These are phyloP conservation scores for Pyrrhoderma lamaoense DNA, from an alignment of 1,284 basidiomycete species.

Conservation along the genomic window DNA sequence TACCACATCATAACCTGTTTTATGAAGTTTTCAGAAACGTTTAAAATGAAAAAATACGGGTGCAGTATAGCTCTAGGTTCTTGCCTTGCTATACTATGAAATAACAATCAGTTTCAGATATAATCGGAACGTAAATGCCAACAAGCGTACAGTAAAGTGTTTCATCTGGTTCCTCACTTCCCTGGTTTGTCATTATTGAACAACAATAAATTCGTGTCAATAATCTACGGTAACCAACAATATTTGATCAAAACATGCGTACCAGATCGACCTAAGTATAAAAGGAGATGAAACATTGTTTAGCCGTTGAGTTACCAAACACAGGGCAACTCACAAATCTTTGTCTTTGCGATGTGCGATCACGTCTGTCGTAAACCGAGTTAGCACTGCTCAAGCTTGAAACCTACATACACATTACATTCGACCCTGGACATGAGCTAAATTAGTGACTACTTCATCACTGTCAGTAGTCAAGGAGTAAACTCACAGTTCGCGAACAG, in stretches of 20 bases:
- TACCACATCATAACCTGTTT: slow-evolving; percentile 85
- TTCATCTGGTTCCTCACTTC: slow-evolving; percentile 78
- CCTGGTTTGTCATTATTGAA: slow-evolving; percentile 37
- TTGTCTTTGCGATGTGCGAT: slow-evolving; percentile 55
- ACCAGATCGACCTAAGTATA: slow-evolving; percentile 62
- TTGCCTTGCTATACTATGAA: too few relatives aligned
- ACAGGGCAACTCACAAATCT: slow-evolving; percentile 57
- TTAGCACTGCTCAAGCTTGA: too few relatives aligned
- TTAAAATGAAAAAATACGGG: too few relatives aligned
- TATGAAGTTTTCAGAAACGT: too few relatives aligned
- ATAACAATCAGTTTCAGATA: too few relatives aligned
- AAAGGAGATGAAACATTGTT: slow-evolving; percentile 22
- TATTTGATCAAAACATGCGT: too few relatives aligned
- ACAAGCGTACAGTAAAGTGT: slow-evolving; percentile 66
- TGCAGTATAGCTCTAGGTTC: too few relatives aligned
- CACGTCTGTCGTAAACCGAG: slow-evolving; percentile 40
- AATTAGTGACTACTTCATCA: too few relatives aligned
- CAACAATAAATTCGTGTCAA: too few relatives aligned
- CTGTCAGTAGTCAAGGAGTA: too few relatives aligned
- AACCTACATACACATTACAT: slow-evolving; percentile 36
- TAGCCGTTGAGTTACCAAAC: neutral
- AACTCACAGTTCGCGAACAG: slow-evolving; percentile 69
- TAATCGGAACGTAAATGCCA: neutral
- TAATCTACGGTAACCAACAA: too few relatives aligned
- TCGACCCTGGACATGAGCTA: slow-evolving; percentile 44